phyloP scores from a whole-genome alignment of 2,329 filamentous ascomycete genomes.

The Paraphoma chrysanthemicola region DNA sequence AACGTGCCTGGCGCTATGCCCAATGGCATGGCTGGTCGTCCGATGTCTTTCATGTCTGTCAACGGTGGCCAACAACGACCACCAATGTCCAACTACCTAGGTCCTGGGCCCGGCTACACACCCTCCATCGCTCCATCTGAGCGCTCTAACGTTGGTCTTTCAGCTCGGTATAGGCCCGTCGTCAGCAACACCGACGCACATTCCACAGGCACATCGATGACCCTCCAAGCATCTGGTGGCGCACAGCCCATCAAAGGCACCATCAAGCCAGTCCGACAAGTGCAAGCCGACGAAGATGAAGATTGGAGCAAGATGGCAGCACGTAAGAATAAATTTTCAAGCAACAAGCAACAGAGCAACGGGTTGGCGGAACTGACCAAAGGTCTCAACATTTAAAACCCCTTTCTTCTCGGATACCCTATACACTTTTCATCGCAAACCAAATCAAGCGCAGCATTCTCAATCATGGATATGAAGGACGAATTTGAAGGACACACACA shows the following conservation, averaged over 20 bases:
- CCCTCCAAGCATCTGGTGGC: slow-evolving; percentile 39
- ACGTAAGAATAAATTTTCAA: slow-evolving; percentile 35
- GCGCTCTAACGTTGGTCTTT: slow-evolving; percentile 90
- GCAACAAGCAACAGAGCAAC: slow-evolving; percentile 16
- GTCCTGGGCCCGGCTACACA: slow-evolving; percentile 66
- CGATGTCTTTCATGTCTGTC: slow-evolving; percentile 55
- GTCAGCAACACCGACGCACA: slow-evolving; percentile 55
- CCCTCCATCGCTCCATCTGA: slow-evolving; percentile 95
- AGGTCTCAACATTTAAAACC: slow-evolving; percentile 30
- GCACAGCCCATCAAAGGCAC: slow-evolving; percentile 43
- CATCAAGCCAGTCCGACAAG: slow-evolving; percentile 23
- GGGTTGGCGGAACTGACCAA: slow-evolving; percentile 35
- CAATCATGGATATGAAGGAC: background rate
- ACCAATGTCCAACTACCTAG: slow-evolving; percentile 39
- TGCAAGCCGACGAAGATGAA: slow-evolving; percentile 34
- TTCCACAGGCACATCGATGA: slow-evolving; percentile 40
- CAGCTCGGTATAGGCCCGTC: slow-evolving; percentile 89
- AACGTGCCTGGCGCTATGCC: slow-evolving; percentile 29
- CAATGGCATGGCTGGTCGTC: slow-evolving; percentile 42
- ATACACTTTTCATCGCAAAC: slow-evolving; percentile 3
- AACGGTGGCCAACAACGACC: slow-evolving; percentile 56
- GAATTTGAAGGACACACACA: background rate
- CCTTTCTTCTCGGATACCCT: slow-evolving; percentile 1
- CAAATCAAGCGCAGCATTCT: slow-evolving; percentile 1
- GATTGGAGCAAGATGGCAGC: slow-evolving; percentile 42